Conservation (phyloP, 352 stramenopile species). For the Phytophthora parvispora region DNA sequence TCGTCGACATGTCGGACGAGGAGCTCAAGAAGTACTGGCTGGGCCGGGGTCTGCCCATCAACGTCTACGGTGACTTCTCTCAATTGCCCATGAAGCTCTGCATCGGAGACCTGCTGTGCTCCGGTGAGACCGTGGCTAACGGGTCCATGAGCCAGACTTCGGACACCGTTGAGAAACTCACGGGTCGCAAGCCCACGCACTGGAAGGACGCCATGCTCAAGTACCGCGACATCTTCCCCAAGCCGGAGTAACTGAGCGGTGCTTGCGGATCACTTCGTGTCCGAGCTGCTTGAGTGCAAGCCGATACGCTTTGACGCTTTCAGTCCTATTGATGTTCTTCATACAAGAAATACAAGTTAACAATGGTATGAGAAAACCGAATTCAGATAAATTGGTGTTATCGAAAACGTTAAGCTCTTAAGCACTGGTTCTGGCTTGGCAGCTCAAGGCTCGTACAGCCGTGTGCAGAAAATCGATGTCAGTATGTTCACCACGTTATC, state of each 20-base stretch:
- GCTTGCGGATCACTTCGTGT: too few species aligned
- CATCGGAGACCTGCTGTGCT: slow-evolving; percentile 21
- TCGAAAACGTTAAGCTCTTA: too few species aligned
- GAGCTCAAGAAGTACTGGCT: slow-evolving; percentile 24
- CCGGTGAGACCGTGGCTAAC: slow-evolving; percentile 18
- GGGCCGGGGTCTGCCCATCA: slow-evolving; percentile 12
- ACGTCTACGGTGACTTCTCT: slow-evolving; percentile 25
- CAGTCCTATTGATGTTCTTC: neutral
- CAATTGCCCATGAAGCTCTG: slow-evolving; percentile 26
- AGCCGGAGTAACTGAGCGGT: slow-evolving; percentile 8
- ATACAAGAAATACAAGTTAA: neutral
- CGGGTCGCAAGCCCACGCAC: slow-evolving; percentile 13
- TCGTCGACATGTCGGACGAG: slow-evolving; percentile 21
- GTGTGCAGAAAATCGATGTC: too few species aligned
- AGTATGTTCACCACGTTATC: too few species aligned
- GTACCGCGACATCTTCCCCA: slow-evolving; percentile 25
- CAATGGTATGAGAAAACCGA: too few species aligned
- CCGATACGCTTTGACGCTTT: neutral
- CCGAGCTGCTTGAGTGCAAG: neutral
- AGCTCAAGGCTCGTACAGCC: too few species aligned
- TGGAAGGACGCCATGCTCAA: slow-evolving; percentile 20
- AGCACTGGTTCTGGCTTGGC: too few species aligned
- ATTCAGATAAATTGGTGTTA: too few species aligned
- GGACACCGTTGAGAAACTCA: slow-evolving; percentile 22
- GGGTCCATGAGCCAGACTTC: slow-evolving; percentile 11